Conservation (phyloP, 371 early-diverging fungal species). For the Saksenaea oblongispora region DNA sequence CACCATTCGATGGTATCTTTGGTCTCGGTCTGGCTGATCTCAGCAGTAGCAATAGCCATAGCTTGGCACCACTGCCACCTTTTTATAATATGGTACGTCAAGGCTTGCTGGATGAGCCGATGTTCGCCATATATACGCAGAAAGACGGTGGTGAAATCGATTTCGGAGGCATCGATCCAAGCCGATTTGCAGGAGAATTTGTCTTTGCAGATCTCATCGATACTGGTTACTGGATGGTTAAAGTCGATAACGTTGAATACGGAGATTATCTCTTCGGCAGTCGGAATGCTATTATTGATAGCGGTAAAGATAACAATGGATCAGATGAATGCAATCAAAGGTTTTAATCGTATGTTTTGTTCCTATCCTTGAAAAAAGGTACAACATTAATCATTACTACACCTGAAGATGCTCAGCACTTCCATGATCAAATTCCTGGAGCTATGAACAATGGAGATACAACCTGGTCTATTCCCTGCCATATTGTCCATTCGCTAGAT, state of each 20-base stretch:
- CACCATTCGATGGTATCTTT: conserved; percentile 70
- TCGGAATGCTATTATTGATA: conserved; percentile 57
- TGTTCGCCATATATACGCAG: conserved; percentile 72
- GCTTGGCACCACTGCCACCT: conserved; percentile 54
- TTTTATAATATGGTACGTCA: conserved; percentile 72
- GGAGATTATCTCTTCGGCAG: conserved; percentile 27
- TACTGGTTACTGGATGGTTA: conserved; percentile 81
- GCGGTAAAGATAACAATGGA: conserved; percentile 28
- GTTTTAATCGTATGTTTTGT: background rate
- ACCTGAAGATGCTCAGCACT: conserved; percentile 60
- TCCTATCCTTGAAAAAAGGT: conserved; percentile 29
- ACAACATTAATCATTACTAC: conserved; percentile 75
- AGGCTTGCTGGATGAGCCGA: conserved; percentile 58
- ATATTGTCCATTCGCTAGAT: conserved; percentile 41
- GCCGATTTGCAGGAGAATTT: conserved; percentile 54
- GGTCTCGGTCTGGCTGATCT: conserved; percentile 67
- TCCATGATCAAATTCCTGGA: conserved; percentile 64
- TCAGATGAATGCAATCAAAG: background rate
- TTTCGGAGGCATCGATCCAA: conserved; percentile 66
- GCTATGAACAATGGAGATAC: conserved; percentile 61
- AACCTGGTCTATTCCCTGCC: conserved; percentile 57
- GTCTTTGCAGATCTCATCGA: conserved; percentile 68
- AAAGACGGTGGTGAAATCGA: conserved; percentile 63
- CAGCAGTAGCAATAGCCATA: conserved; percentile 28
- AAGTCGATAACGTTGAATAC: conserved; percentile 51